phyloP scores from a whole-genome alignment of 176 grass and related monocot genomes.

The Aegilops umbellulata region DNA sequence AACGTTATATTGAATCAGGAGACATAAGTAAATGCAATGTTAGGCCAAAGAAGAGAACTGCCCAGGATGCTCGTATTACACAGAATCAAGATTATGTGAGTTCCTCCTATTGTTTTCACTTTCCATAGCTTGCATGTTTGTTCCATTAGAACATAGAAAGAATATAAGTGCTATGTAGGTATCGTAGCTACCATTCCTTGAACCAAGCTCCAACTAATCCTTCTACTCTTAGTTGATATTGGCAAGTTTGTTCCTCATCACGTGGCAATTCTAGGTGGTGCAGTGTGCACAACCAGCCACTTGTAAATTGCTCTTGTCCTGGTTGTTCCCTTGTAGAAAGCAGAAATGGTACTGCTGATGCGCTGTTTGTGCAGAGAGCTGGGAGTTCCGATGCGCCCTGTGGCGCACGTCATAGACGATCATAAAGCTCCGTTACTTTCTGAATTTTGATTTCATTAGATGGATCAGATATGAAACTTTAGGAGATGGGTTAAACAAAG shows the following conservation, averaged over 20 bases:
- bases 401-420: constrained; percentile 13
- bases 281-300: constrained; percentile 17
- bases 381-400: neutral
- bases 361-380: neutral
- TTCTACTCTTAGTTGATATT: neutral
- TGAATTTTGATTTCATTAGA: constrained; percentile 13
- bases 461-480: constrained; percentile 2
- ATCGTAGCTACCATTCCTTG: neutral
- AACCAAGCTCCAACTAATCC: constrained; percentile 5
- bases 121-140: neutral
- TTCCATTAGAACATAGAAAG: neutral
- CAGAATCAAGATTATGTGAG: constrained; percentile 55
- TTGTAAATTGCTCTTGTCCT: constrained; percentile 5
- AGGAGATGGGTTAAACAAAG: neutral
- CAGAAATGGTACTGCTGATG: constrained; percentile 8
- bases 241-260: neutral
- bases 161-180: constrained; percentile 16
- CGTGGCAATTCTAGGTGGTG: constrained; percentile 3
- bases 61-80: constrained; percentile 12
- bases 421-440: neutral
- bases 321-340: neutral
- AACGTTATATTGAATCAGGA: constrained; percentile 56
- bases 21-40: constrained; percentile 43
- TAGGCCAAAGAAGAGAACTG: constrained; percentile 50
- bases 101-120: constrained; percentile 19